A percentile compares a stretch with the other conserved stretches of the same genome.
These are phyloP conservation scores for Guadua angustifolia DNA, from an alignment of 176 grass and related monocot species.

Conservation along the genomic window DNA sequence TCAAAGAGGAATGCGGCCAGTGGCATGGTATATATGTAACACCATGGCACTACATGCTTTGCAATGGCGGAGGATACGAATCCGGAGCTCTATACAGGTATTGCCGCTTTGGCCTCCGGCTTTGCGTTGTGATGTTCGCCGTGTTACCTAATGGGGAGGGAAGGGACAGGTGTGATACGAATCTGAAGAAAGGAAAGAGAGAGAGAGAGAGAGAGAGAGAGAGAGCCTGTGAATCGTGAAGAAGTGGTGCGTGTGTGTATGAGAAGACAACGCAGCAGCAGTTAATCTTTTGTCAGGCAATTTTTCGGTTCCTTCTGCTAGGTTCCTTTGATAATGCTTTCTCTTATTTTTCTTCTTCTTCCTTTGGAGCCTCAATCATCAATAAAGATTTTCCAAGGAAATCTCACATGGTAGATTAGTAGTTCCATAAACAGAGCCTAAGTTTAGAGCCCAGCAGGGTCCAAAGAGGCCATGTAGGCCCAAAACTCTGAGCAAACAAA, in stretches of 20 bases:
- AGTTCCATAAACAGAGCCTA: neutral
- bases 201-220: neutral
- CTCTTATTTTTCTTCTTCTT: neutral
- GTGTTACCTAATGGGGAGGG: neutral
- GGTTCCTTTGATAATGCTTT: neutral
- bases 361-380: neutral
- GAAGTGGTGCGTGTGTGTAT: neutral
- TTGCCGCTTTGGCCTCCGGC: neutral
- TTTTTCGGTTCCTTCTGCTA: constrained; percentile 10
- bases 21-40: too few relatives aligned
- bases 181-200: neutral
- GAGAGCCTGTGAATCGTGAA: neutral
- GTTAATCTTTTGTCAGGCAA: constrained; percentile 5
- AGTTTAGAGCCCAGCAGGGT: neutral
- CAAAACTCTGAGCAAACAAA: neutral
- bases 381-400: neutral
- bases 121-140: neutral
- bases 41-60: too few relatives aligned
- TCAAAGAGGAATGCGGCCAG: too few relatives aligned
- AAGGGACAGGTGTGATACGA: constrained; percentile 17
- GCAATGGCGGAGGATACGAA: too few relatives aligned
- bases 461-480: neutral
- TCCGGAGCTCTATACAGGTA: too few relatives aligned
- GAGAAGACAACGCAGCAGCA: neutral
- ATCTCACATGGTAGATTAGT: too few relatives aligned